phyloP scores from a whole-genome alignment of 2,329 filamentous ascomycete species.

The Ophiocordyceps australis region DNA sequence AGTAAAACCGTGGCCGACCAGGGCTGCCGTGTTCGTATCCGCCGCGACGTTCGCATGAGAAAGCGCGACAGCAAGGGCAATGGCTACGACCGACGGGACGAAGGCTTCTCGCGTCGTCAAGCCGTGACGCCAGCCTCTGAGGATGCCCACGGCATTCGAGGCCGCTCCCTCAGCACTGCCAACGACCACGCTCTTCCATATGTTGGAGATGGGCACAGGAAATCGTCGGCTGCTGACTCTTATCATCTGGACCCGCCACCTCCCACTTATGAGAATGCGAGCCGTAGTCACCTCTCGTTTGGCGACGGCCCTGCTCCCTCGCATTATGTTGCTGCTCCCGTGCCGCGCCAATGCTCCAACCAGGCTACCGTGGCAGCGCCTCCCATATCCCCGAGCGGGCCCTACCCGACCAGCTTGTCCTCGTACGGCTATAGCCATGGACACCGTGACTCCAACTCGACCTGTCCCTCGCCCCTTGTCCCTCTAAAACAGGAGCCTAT shows the following conservation, averaged over 20 bases:
- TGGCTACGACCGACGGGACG: slow-evolving; percentile 41
- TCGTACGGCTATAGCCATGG: slow-evolving; percentile 13
- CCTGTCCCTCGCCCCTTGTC: slow-evolving; percentile 12
- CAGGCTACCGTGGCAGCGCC: slow-evolving; percentile 12
- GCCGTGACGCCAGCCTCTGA: slow-evolving; percentile 16
- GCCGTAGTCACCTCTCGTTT: slow-evolving; percentile 14
- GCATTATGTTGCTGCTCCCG: slow-evolving; percentile 16
- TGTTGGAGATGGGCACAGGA: slow-evolving; percentile 19
- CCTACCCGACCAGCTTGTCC: slow-evolving; percentile 17
- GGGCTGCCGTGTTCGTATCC: slow-evolving; percentile 87
- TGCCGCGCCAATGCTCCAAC: slow-evolving; percentile 19
- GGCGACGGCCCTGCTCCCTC: slow-evolving; percentile 12
- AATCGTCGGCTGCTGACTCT: slow-evolving; percentile 28
- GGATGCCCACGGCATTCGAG: slow-evolving; percentile 19
- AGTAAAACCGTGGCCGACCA: slow-evolving; percentile 91
- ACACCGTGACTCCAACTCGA: slow-evolving; percentile 11
- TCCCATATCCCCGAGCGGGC: slow-evolving; percentile 14
- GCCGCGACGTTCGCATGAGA: slow-evolving; percentile 85
- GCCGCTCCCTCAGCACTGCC: slow-evolving; percentile 42
- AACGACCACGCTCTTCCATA: slow-evolving; percentile 28
- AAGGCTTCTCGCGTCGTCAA: slow-evolving; percentile 31
- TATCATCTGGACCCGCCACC: slow-evolving; percentile 18
- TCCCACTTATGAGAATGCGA: slow-evolving; percentile 12
- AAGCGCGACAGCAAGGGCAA: slow-evolving; percentile 55
- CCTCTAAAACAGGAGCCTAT: too few species aligned